Evolutionary conservation across 768 basidiomycete species (phyloP).

Genomic region (Baorangia bicolor): DNA sequence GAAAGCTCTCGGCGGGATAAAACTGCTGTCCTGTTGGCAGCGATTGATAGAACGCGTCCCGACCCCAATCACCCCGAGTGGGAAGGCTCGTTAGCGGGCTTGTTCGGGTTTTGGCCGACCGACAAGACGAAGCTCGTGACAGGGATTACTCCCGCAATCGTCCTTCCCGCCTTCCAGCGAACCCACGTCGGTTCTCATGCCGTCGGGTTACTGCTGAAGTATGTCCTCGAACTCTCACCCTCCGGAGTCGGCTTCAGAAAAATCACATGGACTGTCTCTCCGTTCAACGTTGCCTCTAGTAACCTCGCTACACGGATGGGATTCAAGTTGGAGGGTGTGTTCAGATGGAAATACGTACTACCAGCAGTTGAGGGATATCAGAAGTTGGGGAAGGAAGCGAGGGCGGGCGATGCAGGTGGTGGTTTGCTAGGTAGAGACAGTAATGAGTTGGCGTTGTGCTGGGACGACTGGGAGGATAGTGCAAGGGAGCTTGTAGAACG

Average conservation of each 20-base stretch:
- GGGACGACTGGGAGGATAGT: conserved; percentile 44
- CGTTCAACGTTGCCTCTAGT: conserved; percentile 38
- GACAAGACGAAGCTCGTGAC: conserved; percentile 18
- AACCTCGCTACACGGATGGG: conserved; percentile 45
- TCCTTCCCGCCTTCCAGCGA: conserved; percentile 39
- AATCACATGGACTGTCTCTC: conserved; percentile 43
- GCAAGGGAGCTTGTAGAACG: conserved; percentile 32
- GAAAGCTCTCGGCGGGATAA: conserved; percentile 11
- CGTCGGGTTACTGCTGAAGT: conserved; percentile 34
- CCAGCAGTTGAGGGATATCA: conserved; percentile 22
- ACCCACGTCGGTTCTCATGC: conserved; percentile 44
- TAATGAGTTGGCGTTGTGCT: conserved; percentile 36
- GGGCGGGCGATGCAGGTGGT: conserved; percentile 25
- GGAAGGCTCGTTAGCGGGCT: conserved; percentile 36
- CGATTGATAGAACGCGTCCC: conserved; percentile 39
- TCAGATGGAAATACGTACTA: conserved; percentile 41
- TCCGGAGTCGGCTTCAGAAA: conserved; percentile 45
- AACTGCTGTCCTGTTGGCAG: conserved; percentile 32
- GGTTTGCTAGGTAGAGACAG: conserved; percentile 31
- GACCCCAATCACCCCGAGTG: conserved; percentile 27
- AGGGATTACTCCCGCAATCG: conserved; percentile 35
- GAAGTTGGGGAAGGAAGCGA: conserved; percentile 28
- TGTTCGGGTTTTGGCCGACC: conserved; percentile 34
- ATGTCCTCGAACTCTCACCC: conserved; percentile 30
- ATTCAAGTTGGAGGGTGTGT: conserved; percentile 42